Conservation (phyloP, 805 yeast species). For the Metschnikowia gelsemii region DNA sequence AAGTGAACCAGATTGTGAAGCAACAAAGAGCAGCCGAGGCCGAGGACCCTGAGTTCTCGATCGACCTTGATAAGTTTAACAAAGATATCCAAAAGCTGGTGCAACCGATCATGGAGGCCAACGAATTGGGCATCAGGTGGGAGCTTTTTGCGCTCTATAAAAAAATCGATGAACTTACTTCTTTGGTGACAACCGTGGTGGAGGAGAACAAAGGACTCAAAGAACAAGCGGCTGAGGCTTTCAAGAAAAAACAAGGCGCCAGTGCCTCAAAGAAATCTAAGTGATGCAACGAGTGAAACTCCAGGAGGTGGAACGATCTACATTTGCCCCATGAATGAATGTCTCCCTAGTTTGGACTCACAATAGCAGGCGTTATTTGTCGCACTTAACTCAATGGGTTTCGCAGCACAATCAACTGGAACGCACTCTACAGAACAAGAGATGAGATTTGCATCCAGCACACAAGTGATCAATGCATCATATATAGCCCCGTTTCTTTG, state of each 20-base stretch:
- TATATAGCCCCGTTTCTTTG: too few relatives aligned
- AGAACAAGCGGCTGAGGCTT: conserved; percentile 1
- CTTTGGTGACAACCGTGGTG: conserved; percentile 39
- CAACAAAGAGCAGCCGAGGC: conserved; percentile 62
- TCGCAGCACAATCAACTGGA: too few relatives aligned
- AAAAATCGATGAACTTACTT: conserved; percentile 49
- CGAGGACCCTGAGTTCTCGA: conserved; percentile 67
- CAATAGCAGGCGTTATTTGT: too few relatives aligned
- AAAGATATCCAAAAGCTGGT: conserved; percentile 47
- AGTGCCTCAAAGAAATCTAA: neutral
- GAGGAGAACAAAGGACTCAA: conserved; percentile 32
- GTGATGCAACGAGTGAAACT: neutral
- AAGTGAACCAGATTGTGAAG: conserved; percentile 37
- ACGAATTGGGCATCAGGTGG: conserved; percentile 58
- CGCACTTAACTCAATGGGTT: too few relatives aligned
- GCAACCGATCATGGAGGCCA: conserved; percentile 62
- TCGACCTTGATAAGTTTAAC: conserved; percentile 50
- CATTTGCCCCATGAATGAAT: too few relatives aligned
- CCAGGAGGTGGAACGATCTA: too few relatives aligned
- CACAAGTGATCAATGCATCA: too few relatives aligned
- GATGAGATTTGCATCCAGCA: too few relatives aligned
- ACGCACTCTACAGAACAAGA: too few relatives aligned
- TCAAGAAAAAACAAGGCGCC: neutral
- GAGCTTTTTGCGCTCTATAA: conserved; percentile 55
- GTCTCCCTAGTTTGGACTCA: too few relatives aligned